Evolutionary conservation across 371 early-diverging fungal genomes (phyloP).

Genomic region (Mucor indicus): DNA sequence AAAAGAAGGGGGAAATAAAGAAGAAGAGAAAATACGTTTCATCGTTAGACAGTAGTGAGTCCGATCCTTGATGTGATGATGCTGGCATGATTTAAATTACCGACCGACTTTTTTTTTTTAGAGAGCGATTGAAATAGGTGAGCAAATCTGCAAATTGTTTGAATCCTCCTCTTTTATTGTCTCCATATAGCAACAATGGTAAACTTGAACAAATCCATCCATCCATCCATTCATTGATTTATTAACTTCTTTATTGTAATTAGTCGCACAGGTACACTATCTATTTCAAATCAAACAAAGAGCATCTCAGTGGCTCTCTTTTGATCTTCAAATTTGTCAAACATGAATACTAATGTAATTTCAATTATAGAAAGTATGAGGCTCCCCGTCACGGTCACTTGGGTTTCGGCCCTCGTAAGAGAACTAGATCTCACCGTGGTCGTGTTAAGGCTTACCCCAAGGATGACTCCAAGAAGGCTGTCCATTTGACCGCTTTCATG

Average conservation of each 20-base stretch:
- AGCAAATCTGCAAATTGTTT: background rate
- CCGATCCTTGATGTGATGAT: no score
- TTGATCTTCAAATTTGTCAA: background rate
- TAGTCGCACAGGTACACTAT: slow-evolving; percentile 22
- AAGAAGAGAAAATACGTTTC: no score
- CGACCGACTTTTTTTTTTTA: no score
- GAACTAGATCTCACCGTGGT: slow-evolving; percentile 94
- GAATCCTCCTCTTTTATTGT: slow-evolving; percentile 24
- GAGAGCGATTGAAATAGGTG: background rate
- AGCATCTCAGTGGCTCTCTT: background rate
- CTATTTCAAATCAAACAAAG: background rate
- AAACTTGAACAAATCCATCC: slow-evolving; percentile 15
- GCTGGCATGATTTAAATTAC: no score
- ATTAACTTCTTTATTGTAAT: background rate
- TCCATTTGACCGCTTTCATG: slow-evolving; percentile 99
- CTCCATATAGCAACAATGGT: slow-evolving; percentile 25
- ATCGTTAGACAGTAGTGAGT: no score
- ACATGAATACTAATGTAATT: no score
- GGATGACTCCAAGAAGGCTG: slow-evolving; percentile 95
- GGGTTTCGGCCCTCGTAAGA: slow-evolving; percentile 99
- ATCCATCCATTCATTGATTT: slow-evolving; percentile 14
- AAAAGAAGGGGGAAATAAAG: no score
- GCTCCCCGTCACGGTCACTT: slow-evolving; percentile 98
- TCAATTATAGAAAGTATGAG: slow-evolving; percentile 17
- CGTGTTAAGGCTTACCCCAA: slow-evolving; percentile 98